Evolutionary conservation across 2,329 filamentous ascomycete genomes (phyloP).

Genomic region (Aspergillus caelatus): DNA sequence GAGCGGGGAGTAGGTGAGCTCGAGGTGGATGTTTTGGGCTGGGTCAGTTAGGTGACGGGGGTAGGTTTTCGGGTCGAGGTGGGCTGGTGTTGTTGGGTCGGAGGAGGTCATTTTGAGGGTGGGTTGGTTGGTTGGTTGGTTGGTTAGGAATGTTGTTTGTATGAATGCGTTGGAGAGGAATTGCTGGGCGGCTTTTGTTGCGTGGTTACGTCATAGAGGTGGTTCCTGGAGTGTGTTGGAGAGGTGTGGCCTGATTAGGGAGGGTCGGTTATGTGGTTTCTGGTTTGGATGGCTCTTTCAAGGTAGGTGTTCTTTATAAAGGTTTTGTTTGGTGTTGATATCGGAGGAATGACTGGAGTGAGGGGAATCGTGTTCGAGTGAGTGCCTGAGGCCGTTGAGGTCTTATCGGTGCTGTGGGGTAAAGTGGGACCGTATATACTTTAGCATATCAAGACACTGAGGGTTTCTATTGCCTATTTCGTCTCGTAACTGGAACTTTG

Average conservation of each 20-base stretch:
- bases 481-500: background rate
- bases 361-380: background rate
- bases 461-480: background rate
- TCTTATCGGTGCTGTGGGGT: background rate
- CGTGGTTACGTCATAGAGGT: background rate
- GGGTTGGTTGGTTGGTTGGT: no score
- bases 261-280: no score
- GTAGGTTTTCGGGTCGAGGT: constrained; percentile 45
- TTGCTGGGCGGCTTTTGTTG: no score
- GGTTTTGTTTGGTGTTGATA: background rate
- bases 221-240: background rate
- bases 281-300: background rate
- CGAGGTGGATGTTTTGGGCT: constrained; percentile 43
- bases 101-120: background rate
- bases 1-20: constrained; percentile 46
- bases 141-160: no score
- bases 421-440: background rate
- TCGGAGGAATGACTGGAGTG: background rate
- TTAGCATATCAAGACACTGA: background rate
- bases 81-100: constrained; percentile 22
- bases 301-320: background rate
- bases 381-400: background rate
- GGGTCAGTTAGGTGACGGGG: constrained; percentile 37
- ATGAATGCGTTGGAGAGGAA: no score
- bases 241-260: background rate